Conservation (phyloP, 768 basidiomycete genomes). For the Amanita fuliginea region DNA sequence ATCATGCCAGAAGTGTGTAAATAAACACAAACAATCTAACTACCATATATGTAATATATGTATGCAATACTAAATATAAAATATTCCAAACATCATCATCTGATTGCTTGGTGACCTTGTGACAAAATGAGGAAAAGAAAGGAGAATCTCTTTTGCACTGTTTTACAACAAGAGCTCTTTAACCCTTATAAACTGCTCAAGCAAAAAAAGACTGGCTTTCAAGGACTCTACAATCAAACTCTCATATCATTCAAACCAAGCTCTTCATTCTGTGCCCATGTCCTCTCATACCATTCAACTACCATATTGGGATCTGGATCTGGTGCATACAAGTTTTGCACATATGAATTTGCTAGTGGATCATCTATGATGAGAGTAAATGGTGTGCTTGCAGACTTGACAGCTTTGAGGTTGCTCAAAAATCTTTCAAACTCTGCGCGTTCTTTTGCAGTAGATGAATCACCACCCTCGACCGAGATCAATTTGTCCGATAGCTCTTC, state of each 20-base stretch:
- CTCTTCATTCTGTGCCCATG: slow-evolving; percentile 89
- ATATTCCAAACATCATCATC: no score
- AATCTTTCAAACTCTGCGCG: slow-evolving; percentile 63
- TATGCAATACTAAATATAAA: no score
- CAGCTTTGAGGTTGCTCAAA: slow-evolving; percentile 65
- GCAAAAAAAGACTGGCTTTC: no score
- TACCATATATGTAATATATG: no score
- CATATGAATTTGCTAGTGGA: slow-evolving; percentile 88
- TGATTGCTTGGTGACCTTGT: no score
- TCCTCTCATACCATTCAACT: slow-evolving; percentile 73
- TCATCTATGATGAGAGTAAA: slow-evolving; percentile 95
- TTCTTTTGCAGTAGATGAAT: slow-evolving; percentile 40
- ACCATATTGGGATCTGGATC: slow-evolving; percentile 94
- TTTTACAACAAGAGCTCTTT: no score
- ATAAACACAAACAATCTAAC: no score
- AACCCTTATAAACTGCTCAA: no score
- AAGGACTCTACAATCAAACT: slow-evolving; percentile 22
- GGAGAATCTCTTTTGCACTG: no score
- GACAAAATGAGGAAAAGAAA: no score
- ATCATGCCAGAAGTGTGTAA: no score
- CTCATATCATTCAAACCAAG: slow-evolving; percentile 87
- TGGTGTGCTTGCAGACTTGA: slow-evolving; percentile 65
- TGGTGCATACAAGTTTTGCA: slow-evolving; percentile 96
- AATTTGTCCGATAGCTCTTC: slow-evolving; percentile 90
- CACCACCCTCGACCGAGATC: slow-evolving; percentile 49